A percentile compares a stretch with the other conserved stretches of the same genome.
phyloP scores from a whole-genome alignment of 2,329 filamentous ascomycete genomes.

The Malbranchea zuffiana region DNA sequence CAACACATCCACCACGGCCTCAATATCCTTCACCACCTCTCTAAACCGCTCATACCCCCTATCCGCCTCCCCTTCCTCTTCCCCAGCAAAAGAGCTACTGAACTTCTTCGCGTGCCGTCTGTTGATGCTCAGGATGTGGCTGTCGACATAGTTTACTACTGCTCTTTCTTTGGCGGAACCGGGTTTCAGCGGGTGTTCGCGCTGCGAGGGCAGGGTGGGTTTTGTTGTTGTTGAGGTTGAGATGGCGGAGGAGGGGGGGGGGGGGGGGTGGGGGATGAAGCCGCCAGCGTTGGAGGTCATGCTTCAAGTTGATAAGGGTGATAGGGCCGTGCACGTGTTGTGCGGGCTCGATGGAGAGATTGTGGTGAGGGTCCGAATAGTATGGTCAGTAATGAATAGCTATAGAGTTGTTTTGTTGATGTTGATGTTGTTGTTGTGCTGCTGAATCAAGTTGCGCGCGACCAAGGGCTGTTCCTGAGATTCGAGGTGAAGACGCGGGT shows the following conservation, averaged over 20 bases:
- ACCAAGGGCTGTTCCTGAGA: no score
- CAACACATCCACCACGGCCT: constrained; percentile 63
- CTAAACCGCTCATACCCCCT: constrained; percentile 51
- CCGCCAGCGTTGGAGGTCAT: no score
- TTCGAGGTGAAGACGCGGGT: no score
- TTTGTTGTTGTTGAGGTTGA: constrained; percentile 28
- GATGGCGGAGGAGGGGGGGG: constrained; percentile 40
- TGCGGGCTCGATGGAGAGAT: no score
- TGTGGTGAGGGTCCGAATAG: no score
- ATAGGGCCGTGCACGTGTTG: no score
- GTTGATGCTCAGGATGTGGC: constrained; percentile 41
- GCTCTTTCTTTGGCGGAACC: constrained; percentile 49
- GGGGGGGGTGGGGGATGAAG: constrained; percentile 28
- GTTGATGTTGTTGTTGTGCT: no score
- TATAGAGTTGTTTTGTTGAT: no score
- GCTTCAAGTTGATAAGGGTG: no score
- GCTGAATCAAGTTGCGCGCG: no score
- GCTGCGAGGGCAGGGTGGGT: constrained; percentile 40
- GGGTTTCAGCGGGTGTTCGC: constrained; percentile 42
- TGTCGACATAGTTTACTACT: constrained; percentile 48
- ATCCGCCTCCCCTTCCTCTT: constrained; percentile 28
- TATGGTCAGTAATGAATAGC: no score
- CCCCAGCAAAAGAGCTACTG: constrained; percentile 13
- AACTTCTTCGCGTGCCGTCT: constrained; percentile 45
- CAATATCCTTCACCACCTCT: constrained; percentile 63